These are phyloP conservation scores for Annona squamosa DNA, from an alignment of 164 flowering plant species.

Conservation along the genomic window DNA sequence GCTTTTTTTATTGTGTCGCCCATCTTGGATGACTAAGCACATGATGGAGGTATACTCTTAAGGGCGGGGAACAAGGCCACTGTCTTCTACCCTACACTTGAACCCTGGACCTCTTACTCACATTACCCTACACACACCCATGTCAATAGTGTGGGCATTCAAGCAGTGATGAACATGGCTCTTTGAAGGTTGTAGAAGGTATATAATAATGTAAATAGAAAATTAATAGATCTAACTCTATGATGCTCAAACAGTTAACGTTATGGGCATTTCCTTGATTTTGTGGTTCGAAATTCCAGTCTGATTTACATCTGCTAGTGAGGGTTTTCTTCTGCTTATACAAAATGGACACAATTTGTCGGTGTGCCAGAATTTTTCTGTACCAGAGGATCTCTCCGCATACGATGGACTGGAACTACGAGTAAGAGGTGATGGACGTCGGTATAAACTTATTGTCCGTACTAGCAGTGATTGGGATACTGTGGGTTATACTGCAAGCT, in stretches of 20 bases:
- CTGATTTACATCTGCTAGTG: neutral
- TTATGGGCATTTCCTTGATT: neutral
- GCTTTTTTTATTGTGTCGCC: no score
- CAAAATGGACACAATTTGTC: neutral
- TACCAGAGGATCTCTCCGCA: conserved; percentile 83
- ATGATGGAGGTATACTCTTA: no score
- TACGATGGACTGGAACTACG: conserved; percentile 91
- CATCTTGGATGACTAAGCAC: no score
- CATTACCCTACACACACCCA: no score
- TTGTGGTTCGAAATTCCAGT: neutral
- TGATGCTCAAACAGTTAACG: neutral
- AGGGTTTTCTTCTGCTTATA: neutral
- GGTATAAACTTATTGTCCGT: conserved; percentile 82
- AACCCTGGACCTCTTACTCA: no score
- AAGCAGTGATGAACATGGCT: neutral
- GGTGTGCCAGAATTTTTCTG: conserved; percentile 62
- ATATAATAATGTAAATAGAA: neutral
- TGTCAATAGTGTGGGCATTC: no score
- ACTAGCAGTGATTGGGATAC: conserved; percentile 97
- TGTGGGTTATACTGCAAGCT: conserved; percentile 76
- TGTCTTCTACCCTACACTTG: no score
- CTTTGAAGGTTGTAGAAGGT: neutral
- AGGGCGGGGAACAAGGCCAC: no score
- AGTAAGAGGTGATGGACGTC: conserved; percentile 83
- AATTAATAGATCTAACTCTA: neutral